Percentiles rank a stretch among this genome's conserved stretches.
Conservation (phyloP, 2,329 filamentous ascomycete species). For the Epichloe baconii region DNA sequence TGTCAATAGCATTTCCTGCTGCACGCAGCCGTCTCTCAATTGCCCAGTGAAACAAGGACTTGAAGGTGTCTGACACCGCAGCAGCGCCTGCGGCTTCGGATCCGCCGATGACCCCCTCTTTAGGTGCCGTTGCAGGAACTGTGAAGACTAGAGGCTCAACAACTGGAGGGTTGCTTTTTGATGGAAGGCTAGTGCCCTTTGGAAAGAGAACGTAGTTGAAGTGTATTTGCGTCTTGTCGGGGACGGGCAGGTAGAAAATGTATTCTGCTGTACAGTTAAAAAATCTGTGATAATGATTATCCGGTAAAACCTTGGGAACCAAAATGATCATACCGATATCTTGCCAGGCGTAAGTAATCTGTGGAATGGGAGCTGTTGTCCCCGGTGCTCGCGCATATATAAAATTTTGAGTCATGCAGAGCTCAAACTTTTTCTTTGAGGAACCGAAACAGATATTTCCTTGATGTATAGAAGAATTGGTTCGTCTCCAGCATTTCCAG, state of each 20-base stretch:
- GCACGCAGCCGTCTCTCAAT: slow-evolving; percentile 37
- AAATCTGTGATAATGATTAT: background rate
- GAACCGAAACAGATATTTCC: slow-evolving; percentile 54
- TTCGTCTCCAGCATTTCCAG: slow-evolving; percentile 31
- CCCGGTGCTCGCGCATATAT: slow-evolving; percentile 43
- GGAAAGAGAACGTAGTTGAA: slow-evolving; percentile 55
- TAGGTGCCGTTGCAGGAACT: slow-evolving; percentile 44
- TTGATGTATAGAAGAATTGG: slow-evolving; percentile 45
- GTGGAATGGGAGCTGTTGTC: slow-evolving; percentile 36
- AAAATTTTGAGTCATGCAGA: slow-evolving; percentile 47
- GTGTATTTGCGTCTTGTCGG: slow-evolving; percentile 52
- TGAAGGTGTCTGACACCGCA: slow-evolving; percentile 45
- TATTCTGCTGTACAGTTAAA: slow-evolving; percentile 32
- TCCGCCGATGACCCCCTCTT: slow-evolving; percentile 43
- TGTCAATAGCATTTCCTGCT: slow-evolving; percentile 32
- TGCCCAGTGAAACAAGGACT: slow-evolving; percentile 48
- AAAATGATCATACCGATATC: slow-evolving; percentile 38
- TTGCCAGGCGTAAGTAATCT: slow-evolving; percentile 45
- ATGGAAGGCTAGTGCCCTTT: slow-evolving; percentile 37
- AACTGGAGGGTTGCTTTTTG: slow-evolving; percentile 29
- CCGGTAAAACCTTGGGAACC: background rate
- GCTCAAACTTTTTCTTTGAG: slow-evolving; percentile 58
- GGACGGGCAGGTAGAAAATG: slow-evolving; percentile 50
- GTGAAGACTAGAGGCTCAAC: slow-evolving; percentile 53
- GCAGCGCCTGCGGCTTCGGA: slow-evolving; percentile 34